Evolutionary conservation across 768 basidiomycete species (phyloP), one percentile per base, ranked within the genome.

Genomic region (Lentinus brumalis): DNA sequence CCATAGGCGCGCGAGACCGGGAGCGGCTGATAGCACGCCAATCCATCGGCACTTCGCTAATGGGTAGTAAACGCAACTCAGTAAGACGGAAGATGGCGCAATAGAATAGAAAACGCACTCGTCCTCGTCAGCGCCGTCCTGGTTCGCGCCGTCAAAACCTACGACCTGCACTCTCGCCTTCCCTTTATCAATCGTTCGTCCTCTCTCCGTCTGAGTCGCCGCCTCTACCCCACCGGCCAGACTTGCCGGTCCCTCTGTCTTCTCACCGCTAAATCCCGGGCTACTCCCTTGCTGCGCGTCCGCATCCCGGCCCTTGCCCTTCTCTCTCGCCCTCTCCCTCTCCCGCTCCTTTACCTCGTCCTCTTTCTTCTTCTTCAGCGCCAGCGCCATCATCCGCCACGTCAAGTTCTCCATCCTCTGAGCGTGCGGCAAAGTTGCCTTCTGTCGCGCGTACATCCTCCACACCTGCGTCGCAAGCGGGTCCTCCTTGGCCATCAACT

Each of bases 381-480:
- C 93, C 71, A 99, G 78, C 29, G 95, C 91, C 96, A 98, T 98
- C 94, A 98, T 92, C 60, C 97, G 79, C 96, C 96, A 98, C 0
- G 96, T 97, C 56, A 98, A 74, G 71, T 98, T 98, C 78, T 98
- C 97, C 93, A 99, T 95, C 70, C 96, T 79, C 75, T 95, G 92
- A 0, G 91, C 93, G 71, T 96, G 93, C 32, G 96, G 94, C 58
- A 96, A 76, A 35, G 82, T 84, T n/a, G 89, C 91, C 76, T 94
- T 95, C 49, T 90, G 91, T 62, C 91, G 86, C 39, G 94, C 87
- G 70, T 92, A 98, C 84, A 98, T 91, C 78, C 89, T 94, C 96
- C 96, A 98, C 32, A 98, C 91, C 76, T 98, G 94, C 1, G 96
- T 91, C 0, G 94, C 94, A 21, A 97, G 80, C 7, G 95, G 96